These are phyloP conservation scores for Extremus antarcticus DNA, from an alignment of 495 filamentous ascomycete genomes.

Conservation along the genomic window DNA sequence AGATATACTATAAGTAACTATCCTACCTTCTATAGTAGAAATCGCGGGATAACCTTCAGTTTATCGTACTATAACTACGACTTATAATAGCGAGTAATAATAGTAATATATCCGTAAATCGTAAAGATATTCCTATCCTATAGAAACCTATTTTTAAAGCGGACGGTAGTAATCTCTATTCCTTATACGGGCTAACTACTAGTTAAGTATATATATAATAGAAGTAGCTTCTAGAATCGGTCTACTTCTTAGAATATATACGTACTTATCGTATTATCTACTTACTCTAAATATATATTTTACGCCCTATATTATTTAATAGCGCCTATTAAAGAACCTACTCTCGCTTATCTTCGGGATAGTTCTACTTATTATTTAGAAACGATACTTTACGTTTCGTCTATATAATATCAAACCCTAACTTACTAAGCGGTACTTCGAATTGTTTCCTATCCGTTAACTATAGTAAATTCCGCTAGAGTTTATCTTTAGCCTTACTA, in stretches of 20 bases:
- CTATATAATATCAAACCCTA: background rate
- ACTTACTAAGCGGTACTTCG: background rate
- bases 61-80: slow-evolving; percentile 8
- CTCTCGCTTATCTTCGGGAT: too few species aligned
- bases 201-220: slow-evolving; percentile 1
- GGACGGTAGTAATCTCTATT: background rate
- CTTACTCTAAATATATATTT: too few species aligned
- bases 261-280: background rate
- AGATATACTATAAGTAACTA: slow-evolving; percentile 3
- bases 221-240: slow-evolving; percentile 2
- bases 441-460: background rate
- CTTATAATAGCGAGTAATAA: slow-evolving; percentile 9
- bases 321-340: background rate
- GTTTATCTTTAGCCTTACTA: background rate
- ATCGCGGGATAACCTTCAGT: slow-evolving; percentile 12
- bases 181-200: background rate
- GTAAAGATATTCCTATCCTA: slow-evolving; percentile 5
- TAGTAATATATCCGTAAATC: slow-evolving; percentile 1
- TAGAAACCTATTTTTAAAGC: background rate
- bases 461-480: slow-evolving; percentile 3
- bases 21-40: slow-evolving; percentile 5
- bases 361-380: background rate
- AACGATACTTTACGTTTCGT: slow-evolving; percentile 5
- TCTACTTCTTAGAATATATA: background rate
- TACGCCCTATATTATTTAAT: too few species aligned